phyloP scores from a whole-genome alignment of 2,329 filamentous ascomycete genomes.

The Diaporthe destruens region DNA sequence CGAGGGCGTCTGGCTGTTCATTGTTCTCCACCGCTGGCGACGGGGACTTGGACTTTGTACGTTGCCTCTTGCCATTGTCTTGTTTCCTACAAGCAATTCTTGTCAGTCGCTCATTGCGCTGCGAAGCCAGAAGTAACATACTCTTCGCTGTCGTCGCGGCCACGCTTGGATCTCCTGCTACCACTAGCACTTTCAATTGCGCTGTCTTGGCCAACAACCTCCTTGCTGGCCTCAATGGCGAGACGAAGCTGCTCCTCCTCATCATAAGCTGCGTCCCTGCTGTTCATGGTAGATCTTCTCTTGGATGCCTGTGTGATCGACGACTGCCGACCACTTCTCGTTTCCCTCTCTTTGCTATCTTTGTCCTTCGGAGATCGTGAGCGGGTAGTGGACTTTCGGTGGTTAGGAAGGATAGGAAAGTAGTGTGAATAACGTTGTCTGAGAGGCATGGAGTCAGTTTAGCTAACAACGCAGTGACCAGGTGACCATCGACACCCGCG shows the following conservation, averaged over 20 bases:
- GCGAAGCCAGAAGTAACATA: constrained; percentile 62
- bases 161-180: constrained; percentile 80
- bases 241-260: constrained; percentile 90
- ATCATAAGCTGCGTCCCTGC: constrained; percentile 92
- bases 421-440: constrained; percentile 78
- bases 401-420: constrained; percentile 69
- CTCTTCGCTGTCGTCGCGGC: constrained; percentile 94
- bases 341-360: constrained; percentile 52
- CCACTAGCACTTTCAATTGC: constrained; percentile 59
- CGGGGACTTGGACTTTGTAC: constrained; percentile 82
- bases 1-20: constrained; percentile 59
- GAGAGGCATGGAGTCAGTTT: constrained; percentile 55
- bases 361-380: constrained; percentile 69
- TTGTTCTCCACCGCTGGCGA: constrained; percentile 66
- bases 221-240: constrained; percentile 95
- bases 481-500: neutral
- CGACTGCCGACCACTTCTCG: constrained; percentile 67
- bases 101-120: constrained; percentile 40
- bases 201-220: constrained; percentile 72
- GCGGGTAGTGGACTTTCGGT: constrained; percentile 66
- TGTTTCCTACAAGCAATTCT: constrained; percentile 69
- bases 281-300: constrained; percentile 96
- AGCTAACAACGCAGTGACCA: constrained; percentile 29
- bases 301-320: constrained; percentile 74
- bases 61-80: constrained; percentile 81